Base-by-base conservation (phyloP, 371 early-diverging fungal genomes). In the Mycotypha africana region DNA sequence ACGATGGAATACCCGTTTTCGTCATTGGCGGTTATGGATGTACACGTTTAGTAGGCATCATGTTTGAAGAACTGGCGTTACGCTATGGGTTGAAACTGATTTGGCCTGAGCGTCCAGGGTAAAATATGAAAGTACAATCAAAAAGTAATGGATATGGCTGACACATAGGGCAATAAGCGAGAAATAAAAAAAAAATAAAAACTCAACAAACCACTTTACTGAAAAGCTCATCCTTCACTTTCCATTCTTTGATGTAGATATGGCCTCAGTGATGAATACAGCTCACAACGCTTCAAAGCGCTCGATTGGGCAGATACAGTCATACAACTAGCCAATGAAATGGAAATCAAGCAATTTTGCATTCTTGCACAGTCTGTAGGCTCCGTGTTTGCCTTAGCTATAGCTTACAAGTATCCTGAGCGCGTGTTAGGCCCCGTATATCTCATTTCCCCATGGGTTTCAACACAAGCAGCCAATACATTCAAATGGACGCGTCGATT, bases 31-130 rank as follows among this genome's bases (percentile, higher is more conserved):
- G 71, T 1, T 69, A 68, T 42, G 70, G 71, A 1, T 70, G 71
- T 44, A 65, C 62, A 26, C 49, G 75, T 34, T 45, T 74, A 11
- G 75, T 74, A 3, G 71, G 75, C 17, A 65, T 70, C 31, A 68
- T 74, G 71, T 74, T 74, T 62, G 71, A 68, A 52, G 75, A 68
- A 15, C 15, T 70, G 3, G 66, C 69, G 11, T 49, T 42, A 43
- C 35, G 65, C 23, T 55, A 70, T 41, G 41, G 48, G 9, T 36
- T 70, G 12, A 49, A 61, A 2, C 62, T 65, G 62, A 66, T 74
- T 24, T 70, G 71, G 71, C 75, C 75, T 17, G 75, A 74, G 50
- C 66, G 75, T 35, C 69, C 71, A 30, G 75, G 75, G 69, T 70
- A 65, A 58, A 22, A n/a, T n/a, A n/a, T 17, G 23, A 26, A 19